Evolutionary conservation across 1,284 basidiomycete genomes (phyloP).

Genomic region (Microbotryum violaceum): DNA sequence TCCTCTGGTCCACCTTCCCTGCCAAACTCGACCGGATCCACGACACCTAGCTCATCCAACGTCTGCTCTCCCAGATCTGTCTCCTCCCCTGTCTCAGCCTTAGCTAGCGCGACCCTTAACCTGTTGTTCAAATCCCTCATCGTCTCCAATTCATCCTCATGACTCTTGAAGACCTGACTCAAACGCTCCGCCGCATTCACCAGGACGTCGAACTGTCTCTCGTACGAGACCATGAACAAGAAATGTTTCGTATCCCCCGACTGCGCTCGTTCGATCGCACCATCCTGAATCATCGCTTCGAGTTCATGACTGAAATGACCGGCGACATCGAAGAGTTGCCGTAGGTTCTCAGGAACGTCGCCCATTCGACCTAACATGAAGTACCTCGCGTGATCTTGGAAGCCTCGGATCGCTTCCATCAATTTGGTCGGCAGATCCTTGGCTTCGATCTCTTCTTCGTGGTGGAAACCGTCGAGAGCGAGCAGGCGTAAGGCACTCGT

Average conservation of each 20-base stretch:
- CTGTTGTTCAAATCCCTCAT: background rate
- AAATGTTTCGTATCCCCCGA: slow-evolving; percentile 17
- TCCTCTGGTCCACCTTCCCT: background rate
- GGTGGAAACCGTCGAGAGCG: slow-evolving; percentile 6
- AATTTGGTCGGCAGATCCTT: slow-evolving; percentile 18
- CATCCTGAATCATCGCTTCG: background rate
- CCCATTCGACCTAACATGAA: slow-evolving; percentile 26
- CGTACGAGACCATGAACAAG: slow-evolving; percentile 26
- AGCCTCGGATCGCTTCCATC: slow-evolving; percentile 9
- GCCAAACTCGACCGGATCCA: background rate
- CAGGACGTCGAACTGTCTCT: slow-evolving; percentile 19
- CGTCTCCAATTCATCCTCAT: slow-evolving; percentile 6
- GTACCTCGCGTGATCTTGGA: slow-evolving; percentile 24
- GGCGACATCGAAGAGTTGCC: slow-evolving; percentile 12
- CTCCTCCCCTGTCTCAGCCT: background rate
- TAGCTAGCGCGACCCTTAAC: background rate
- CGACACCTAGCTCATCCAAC: background rate
- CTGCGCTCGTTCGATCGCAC: background rate
- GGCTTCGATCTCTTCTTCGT: slow-evolving; percentile 1
- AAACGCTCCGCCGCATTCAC: slow-evolving; percentile 18
- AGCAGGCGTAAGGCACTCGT: background rate
- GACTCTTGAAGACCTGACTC: slow-evolving; percentile 1
- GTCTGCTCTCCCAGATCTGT: background rate
- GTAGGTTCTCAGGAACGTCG: slow-evolving; percentile 5
- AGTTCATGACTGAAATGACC: slow-evolving; percentile 5